These are phyloP conservation scores for Periconia digitata DNA, from an alignment of 2,329 filamentous ascomycete species.

Conservation along the genomic window DNA sequence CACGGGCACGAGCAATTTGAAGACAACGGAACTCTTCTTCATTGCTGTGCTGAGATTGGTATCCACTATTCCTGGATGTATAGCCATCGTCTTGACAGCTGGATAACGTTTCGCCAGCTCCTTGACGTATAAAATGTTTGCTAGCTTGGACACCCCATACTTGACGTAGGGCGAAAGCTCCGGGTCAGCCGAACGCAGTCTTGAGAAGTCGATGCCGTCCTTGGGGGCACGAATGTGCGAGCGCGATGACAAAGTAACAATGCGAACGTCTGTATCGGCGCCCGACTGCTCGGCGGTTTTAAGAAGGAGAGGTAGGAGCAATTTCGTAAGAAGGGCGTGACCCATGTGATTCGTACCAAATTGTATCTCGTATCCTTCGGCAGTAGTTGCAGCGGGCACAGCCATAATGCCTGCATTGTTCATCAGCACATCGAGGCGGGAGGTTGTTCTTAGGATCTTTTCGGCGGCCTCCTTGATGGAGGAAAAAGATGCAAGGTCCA, in stretches of 20 bases:
- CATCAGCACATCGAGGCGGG: constrained; percentile 40
- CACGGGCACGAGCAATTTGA: constrained; percentile 10
- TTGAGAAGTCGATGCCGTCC: no score
- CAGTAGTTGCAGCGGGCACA: constrained; percentile 19
- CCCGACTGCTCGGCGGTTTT: constrained; percentile 3
- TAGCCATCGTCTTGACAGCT: constrained; percentile 39
- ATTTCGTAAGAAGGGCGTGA: constrained; percentile 44
- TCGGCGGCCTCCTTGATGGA: constrained; percentile 32
- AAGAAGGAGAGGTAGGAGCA: constrained; percentile 41
- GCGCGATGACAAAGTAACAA: no score
- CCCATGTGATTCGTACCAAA: constrained; percentile 50
- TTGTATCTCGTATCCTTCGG: constrained; percentile 48
- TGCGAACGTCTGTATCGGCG: no score
- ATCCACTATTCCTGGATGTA: constrained; percentile 51
- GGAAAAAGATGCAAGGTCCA: constrained; percentile 35
- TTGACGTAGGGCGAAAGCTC: background rate
- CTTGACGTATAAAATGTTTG: constrained; percentile 48
- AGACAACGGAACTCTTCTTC: constrained; percentile 13
- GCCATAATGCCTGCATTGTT: constrained; percentile 40
- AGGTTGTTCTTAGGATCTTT: constrained; percentile 18
- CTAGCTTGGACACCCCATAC: constrained; percentile 43
- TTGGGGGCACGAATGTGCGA: no score
- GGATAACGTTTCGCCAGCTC: constrained; percentile 47
- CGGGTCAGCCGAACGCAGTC: no score
- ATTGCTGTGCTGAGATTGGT: constrained; percentile 40